phyloP scores from a whole-genome alignment of 306 rosid species.

The Vigna trinervia region DNA sequence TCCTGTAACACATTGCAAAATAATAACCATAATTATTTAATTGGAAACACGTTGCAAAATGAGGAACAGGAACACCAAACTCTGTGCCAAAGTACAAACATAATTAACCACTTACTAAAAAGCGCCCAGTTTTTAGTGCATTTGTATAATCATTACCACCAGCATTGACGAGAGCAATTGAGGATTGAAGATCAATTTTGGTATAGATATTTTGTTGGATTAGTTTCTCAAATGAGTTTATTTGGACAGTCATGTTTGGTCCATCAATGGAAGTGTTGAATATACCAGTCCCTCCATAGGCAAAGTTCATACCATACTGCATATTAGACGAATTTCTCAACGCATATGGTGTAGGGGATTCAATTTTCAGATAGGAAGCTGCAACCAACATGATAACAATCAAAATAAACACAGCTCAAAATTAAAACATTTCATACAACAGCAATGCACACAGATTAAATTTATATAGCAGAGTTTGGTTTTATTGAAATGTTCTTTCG shows the following conservation, averaged over 20 bases:
- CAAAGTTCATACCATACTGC: conserved; percentile 46
- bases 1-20: conserved; percentile 33
- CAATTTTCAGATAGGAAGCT: conserved; percentile 50
- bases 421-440: background rate
- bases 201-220: conserved; percentile 51
- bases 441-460: background rate
- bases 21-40: too few relatives aligned
- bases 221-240: conserved; percentile 46
- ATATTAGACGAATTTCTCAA: conserved; percentile 22
- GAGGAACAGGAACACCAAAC: too few relatives aligned
- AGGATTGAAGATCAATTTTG: conserved; percentile 52
- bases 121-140: background rate
- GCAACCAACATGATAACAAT: background rate
- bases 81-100: too few relatives aligned
- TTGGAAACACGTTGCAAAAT: too few relatives aligned
- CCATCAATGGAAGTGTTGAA: conserved; percentile 44
- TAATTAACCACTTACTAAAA: conserved; percentile 25
- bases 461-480: background rate
- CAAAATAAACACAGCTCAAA: background rate
- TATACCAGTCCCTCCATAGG: conserved; percentile 49
- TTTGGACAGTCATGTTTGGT: conserved; percentile 49
- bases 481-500: too few relatives aligned
- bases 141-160: conserved; percentile 48
- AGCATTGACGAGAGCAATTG: conserved; percentile 42
- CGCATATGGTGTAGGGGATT: conserved; percentile 34